These are phyloP conservation scores for Pneumocystis jirovecii DNA, from an alignment of 1,139 yeast genomes.

Conservation along the genomic window DNA sequence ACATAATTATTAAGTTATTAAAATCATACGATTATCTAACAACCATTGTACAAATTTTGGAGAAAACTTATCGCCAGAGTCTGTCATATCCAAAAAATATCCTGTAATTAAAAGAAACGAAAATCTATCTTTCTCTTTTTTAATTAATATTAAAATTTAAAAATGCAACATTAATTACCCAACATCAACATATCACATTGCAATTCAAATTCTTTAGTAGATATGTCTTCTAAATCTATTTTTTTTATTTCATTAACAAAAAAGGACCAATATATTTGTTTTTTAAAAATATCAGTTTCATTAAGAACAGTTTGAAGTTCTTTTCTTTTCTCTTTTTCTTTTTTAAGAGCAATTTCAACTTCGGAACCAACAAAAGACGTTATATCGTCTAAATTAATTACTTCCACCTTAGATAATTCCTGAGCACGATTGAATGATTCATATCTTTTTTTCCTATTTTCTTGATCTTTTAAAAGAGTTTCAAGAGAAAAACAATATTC, in stretches of 20 bases:
- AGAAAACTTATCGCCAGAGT: neutral
- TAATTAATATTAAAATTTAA: neutral
- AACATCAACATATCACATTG: neutral
- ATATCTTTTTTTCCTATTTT: neutral
- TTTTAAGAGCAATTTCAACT: neutral
- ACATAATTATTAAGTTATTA: neutral
- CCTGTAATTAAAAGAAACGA: neutral
- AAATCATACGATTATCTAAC: neutral
- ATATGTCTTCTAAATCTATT: neutral
- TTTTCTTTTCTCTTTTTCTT: too few species aligned
- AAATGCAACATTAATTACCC: neutral
- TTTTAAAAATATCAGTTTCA: neutral
- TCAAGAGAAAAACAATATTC: neutral
- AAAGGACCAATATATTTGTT: neutral
- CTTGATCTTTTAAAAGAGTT: neutral
- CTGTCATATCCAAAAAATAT: neutral
- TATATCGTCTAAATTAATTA: neutral
- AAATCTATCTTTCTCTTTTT: neutral
- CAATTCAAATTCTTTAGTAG: neutral
- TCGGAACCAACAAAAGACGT: neutral
- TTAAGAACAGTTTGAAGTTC: neutral
- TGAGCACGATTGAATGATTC: neutral
- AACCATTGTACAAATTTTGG: neutral
- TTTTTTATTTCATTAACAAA: neutral
- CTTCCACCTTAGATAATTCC: neutral